Conservation (phyloP, 116 monocot species). For the Posidonia oceanica region DNA sequence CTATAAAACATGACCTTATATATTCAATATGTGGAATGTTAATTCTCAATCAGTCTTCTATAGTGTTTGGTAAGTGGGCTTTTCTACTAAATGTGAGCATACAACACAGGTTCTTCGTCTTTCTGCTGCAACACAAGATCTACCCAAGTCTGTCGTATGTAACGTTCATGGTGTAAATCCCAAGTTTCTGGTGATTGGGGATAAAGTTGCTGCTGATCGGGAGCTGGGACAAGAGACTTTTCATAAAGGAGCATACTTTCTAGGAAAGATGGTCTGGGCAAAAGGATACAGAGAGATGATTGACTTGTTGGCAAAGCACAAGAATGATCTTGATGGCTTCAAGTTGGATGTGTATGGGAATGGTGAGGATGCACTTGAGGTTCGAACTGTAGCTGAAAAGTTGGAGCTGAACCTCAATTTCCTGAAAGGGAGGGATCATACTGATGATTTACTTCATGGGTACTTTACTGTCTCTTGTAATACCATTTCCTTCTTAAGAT, state of each 20-base stretch:
- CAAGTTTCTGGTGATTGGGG: slow-evolving; percentile 82
- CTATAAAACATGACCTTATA: no score
- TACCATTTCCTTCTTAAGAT: neutral
- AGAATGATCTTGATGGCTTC: slow-evolving; percentile 66
- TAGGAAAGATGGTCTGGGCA: slow-evolving; percentile 99
- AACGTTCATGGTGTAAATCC: slow-evolving; percentile 99
- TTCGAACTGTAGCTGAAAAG: slow-evolving; percentile 67
- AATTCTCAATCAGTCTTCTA: neutral
- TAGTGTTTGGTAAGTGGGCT: neutral
- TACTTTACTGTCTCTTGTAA: slow-evolving; percentile 5
- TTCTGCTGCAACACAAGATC: slow-evolving; percentile 91
- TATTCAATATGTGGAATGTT: no score
- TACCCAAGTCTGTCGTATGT: slow-evolving; percentile 83
- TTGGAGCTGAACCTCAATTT: slow-evolving; percentile 82
- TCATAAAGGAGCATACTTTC: slow-evolving; percentile 92
- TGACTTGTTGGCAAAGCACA: slow-evolving; percentile 77
- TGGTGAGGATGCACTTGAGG: slow-evolving; percentile 87
- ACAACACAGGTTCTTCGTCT: slow-evolving; percentile 72
- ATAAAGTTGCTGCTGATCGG: slow-evolving; percentile 51
- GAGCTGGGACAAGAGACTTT: slow-evolving; percentile 62
- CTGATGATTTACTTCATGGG: slow-evolving; percentile 93
- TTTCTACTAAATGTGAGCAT: no score
- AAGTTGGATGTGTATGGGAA: slow-evolving; percentile 84
- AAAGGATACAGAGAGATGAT: slow-evolving; percentile 93
- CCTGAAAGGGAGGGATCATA: slow-evolving; percentile 91